Percentiles rank a stretch among this genome's conserved stretches.
Conservation (phyloP, 371 early-diverging fungal species). For the Mortierella sp. region DNA sequence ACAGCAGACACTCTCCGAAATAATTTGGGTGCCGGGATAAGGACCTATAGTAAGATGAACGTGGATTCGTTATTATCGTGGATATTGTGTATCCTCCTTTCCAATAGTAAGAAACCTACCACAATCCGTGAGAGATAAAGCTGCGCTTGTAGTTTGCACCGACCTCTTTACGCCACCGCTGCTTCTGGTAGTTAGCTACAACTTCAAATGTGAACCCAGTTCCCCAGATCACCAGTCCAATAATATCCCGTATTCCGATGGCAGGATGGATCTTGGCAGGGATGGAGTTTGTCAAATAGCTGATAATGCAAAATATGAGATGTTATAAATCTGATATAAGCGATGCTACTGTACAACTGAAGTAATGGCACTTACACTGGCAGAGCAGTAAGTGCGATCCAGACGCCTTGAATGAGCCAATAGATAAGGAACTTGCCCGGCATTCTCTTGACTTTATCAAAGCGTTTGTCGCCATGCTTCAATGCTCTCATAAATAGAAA, state of each 20-base stretch:
- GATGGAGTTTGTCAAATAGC: conserved; percentile 46
- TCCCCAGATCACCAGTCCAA: conserved; percentile 41
- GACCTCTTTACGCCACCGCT: conserved; percentile 38
- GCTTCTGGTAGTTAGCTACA: conserved; percentile 50
- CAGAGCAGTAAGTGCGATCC: conserved; percentile 49
- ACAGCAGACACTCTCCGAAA: conserved; percentile 54
- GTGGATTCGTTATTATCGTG: neutral
- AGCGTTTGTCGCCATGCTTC: conserved; percentile 47
- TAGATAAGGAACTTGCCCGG: conserved; percentile 35
- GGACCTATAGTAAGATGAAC: conserved; percentile 23
- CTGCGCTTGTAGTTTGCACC: conserved; percentile 51
- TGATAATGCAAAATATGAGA: neutral
- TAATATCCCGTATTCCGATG: conserved; percentile 25
- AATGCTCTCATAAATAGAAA: conserved; percentile 40
- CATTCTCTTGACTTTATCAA: conserved; percentile 37
- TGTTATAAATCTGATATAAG: neutral
- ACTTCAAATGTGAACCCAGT: conserved; percentile 37
- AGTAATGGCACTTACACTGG: conserved; percentile 30
- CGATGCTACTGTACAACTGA: neutral
- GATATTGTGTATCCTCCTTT: neutral
- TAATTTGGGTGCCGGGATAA: conserved; percentile 56
- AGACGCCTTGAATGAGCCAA: conserved; percentile 51
- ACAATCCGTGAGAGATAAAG: conserved; percentile 51
- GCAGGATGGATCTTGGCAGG: conserved; percentile 35
- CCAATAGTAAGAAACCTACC: conserved; percentile 21